Percentiles rank a stretch among this genome's conserved stretches.
phyloP scores from a whole-genome alignment of 164 flowering plant genomes.

The Nelumbo lutea region DNA sequence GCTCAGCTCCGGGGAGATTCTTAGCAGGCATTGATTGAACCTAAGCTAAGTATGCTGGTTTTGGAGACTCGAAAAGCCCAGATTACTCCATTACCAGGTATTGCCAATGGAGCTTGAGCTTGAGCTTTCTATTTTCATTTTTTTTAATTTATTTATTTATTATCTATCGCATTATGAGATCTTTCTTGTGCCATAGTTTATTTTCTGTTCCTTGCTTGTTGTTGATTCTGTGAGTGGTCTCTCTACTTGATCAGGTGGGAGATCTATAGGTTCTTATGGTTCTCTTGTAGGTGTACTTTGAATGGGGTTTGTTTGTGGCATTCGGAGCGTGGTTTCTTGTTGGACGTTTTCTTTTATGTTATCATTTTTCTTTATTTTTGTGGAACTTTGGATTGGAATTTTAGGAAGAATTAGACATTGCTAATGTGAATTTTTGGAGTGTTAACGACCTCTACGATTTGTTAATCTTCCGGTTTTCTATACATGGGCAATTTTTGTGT shows the following conservation, averaged over 20 bases:
- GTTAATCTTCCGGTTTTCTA: no score
- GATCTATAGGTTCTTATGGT: neutral
- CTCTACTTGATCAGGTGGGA: neutral
- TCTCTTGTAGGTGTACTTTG: neutral
- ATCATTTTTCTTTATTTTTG: no score
- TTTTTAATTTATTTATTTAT: neutral
- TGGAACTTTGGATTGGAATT: neutral
- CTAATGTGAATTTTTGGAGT: neutral
- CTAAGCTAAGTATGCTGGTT: slow-evolving; percentile 6
- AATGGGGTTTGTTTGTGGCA: no score
- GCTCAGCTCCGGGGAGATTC: neutral
- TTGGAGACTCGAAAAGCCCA: neutral
- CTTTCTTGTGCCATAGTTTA: no score
- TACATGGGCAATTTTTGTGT: no score
- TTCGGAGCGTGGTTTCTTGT: neutral
- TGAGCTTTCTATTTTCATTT: neutral
- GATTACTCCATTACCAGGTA: slow-evolving; percentile 10
- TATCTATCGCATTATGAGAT: neutral
- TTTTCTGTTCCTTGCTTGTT: neutral
- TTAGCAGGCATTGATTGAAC: neutral
- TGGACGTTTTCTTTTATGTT: neutral
- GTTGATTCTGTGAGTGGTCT: no score
- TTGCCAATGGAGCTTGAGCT: neutral
- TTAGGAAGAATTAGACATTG: neutral
- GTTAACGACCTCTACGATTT: neutral